Conservation (phyloP, 2,329 filamentous ascomycete species). For the Exophiala xenobiotica region DNA sequence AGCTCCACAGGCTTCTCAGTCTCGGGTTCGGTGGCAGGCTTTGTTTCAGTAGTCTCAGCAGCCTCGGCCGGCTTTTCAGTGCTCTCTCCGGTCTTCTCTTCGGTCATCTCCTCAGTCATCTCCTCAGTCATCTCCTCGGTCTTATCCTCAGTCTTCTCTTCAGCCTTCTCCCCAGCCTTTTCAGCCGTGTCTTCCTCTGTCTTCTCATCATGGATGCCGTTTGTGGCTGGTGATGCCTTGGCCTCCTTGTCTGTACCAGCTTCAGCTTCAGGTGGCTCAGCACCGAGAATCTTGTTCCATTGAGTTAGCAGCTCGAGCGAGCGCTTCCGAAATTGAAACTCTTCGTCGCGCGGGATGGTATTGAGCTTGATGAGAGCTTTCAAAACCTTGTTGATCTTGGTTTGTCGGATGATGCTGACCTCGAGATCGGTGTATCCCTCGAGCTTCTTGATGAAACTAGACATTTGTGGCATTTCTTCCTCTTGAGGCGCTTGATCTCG, state of each 20-base stretch:
- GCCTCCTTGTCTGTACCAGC: constrained; percentile 43
- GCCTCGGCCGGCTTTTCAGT: neutral
- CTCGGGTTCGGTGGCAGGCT: constrained; percentile 17
- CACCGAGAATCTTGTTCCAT: constrained; percentile 82
- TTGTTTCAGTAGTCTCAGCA: constrained; percentile 2
- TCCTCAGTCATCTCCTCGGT: constrained; percentile 30
- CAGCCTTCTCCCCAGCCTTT: constrained; percentile 33
- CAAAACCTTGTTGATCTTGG: constrained; percentile 98
- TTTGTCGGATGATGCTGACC: constrained; percentile 80
- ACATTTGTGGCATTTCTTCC: constrained; percentile 55
- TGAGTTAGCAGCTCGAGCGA: constrained; percentile 76
- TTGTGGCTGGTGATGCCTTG: constrained; percentile 41
- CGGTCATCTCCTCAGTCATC: constrained; percentile 34
- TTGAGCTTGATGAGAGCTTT: constrained; percentile 89
- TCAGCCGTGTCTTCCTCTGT: constrained; percentile 35
- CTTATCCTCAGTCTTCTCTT: constrained; percentile 37
- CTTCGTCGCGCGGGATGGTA: constrained; percentile 81
- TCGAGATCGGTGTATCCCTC: constrained; percentile 78
- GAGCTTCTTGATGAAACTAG: constrained; percentile 61
- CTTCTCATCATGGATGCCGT: constrained; percentile 37
- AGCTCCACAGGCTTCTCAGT: constrained; percentile 9
- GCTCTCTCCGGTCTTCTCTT: constrained; percentile 37
- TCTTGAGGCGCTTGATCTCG: constrained; percentile 82
- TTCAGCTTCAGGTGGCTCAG: constrained; percentile 49
- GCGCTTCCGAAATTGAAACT: constrained; percentile 84